A percentile compares a stretch with the other conserved stretches of the same genome.
Conservation (phyloP, 179 eudicot species). For the Gypsophila paniculata region DNA sequence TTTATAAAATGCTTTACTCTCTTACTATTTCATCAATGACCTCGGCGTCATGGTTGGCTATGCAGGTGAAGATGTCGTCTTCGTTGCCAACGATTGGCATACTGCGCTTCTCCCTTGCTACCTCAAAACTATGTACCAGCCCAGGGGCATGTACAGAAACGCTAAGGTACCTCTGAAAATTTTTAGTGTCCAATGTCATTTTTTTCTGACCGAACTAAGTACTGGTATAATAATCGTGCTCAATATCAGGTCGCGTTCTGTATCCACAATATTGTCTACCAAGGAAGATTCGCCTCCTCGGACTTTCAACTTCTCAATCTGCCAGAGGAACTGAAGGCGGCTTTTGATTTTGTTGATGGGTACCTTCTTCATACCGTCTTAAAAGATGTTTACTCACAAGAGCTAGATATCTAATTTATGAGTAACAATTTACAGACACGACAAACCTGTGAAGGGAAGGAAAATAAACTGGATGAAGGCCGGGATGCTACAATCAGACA, state of each 20-base stretch:
- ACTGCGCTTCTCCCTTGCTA: conserved; percentile 79
- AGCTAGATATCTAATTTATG: neutral
- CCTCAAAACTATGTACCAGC: conserved; percentile 63
- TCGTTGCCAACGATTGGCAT: conserved; percentile 93
- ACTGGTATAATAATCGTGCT: neutral
- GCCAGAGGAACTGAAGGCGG: conserved; percentile 49
- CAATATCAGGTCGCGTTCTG: conserved; percentile 74
- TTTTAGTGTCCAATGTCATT: neutral
- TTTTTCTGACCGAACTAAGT: neutral
- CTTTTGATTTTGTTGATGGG: conserved; percentile 85
- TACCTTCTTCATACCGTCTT: conserved; percentile 22
- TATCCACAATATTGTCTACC: conserved; percentile 92
- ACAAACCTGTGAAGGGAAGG: conserved; percentile 67
- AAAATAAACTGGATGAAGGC: conserved; percentile 96
- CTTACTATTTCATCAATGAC: neutral
- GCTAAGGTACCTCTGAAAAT: conserved; percentile 50
- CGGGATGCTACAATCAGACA: conserved; percentile 59
- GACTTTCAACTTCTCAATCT: conserved; percentile 69
- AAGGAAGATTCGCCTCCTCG: conserved; percentile 68
- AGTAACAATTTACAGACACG: conserved; percentile 37
- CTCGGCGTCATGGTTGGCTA: neutral
- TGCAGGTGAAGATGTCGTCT: conserved; percentile 81
- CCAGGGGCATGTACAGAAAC: conserved; percentile 54
- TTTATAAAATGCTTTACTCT: neutral
- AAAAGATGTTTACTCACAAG: neutral